Percentiles rank a stretch among this genome's conserved stretches.
phyloP scores from a whole-genome alignment of 768 basidiomycete species.

The Lentinula detonsa region DNA sequence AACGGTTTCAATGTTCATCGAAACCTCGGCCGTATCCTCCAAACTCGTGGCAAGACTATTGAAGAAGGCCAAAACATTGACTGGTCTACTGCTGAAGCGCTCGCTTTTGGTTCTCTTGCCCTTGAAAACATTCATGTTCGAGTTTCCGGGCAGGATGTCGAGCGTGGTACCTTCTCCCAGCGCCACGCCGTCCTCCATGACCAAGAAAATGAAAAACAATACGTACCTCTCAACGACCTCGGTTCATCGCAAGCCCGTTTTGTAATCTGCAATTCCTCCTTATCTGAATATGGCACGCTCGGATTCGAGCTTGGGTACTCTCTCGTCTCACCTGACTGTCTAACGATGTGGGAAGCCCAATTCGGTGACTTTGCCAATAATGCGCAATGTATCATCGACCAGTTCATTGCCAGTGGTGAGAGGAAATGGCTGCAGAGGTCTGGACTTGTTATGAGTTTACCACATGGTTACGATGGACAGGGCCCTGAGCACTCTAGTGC shows the following conservation, averaged over 20 bases:
- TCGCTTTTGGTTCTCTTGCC: conserved; percentile 91
- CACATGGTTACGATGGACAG: conserved; percentile 97
- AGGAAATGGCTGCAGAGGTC: conserved; percentile 96
- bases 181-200: conserved; percentile 97
- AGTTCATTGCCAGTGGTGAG: conserved; percentile 97
- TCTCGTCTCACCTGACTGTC: conserved; percentile 85
- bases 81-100: conserved; percentile 97
- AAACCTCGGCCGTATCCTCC: conserved; percentile 91
- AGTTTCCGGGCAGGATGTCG: conserved; percentile 96
- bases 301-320: conserved; percentile 99
- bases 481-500: conserved; percentile 98
- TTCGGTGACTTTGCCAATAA: conserved; percentile 99
- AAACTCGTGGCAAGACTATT: conserved; percentile 81
- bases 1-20: conserved; percentile 82
- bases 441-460: conserved; percentile 82
- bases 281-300: conserved; percentile 92
- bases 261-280: conserved; percentile 92
- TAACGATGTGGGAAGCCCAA: conserved; percentile 98
- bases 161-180: conserved; percentile 98
- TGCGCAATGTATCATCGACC: conserved; percentile 96
- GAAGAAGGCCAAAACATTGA: conserved; percentile 91
- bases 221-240: conserved; percentile 85
- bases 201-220: conserved; percentile 87
- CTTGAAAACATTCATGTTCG: conserved; percentile 93
- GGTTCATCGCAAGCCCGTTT: conserved; percentile 86